phyloP scores from a whole-genome alignment of 2,329 filamentous ascomycete species.

The Lecanicillium sp. region DNA sequence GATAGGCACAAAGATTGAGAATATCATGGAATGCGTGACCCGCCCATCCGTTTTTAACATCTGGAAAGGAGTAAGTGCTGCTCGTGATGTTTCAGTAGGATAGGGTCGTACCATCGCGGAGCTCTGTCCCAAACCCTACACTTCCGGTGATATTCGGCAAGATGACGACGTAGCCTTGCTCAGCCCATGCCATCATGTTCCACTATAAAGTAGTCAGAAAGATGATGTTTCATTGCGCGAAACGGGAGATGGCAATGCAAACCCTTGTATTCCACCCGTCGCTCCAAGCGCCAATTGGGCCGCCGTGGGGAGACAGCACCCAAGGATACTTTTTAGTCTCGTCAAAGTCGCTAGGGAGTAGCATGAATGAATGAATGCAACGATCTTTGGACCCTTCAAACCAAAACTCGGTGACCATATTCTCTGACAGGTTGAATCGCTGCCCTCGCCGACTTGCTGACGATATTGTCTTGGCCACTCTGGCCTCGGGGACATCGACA shows the following conservation, averaged over 20 bases:
- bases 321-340: conserved; percentile 27
- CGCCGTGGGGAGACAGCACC: conserved; percentile 29
- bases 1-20: conserved; percentile 42
- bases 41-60: conserved; percentile 45
- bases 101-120: conserved; percentile 20
- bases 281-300: conserved; percentile 39
- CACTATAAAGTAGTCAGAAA: conserved; percentile 24
- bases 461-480: conserved; percentile 19
- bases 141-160: conserved; percentile 52
- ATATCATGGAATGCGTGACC: conserved; percentile 48
- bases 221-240: not conserved
- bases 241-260: not conserved
- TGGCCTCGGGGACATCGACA: conserved; percentile 15
- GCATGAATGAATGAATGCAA: conserved; percentile 29
- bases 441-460: conserved; percentile 21
- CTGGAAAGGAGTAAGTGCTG: conserved; percentile 24
- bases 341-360: conserved; percentile 30
- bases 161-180: conserved; percentile 54
- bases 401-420: conserved; percentile 33
- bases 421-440: conserved; percentile 23
- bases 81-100: not conserved
- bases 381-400: conserved; percentile 28
- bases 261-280: conserved; percentile 40
- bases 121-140: conserved; percentile 43
- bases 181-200: conserved; percentile 49